Base-by-base conservation (phyloP, 1,284 basidiomycete genomes). In the Rhodotorula sp. region DNA sequence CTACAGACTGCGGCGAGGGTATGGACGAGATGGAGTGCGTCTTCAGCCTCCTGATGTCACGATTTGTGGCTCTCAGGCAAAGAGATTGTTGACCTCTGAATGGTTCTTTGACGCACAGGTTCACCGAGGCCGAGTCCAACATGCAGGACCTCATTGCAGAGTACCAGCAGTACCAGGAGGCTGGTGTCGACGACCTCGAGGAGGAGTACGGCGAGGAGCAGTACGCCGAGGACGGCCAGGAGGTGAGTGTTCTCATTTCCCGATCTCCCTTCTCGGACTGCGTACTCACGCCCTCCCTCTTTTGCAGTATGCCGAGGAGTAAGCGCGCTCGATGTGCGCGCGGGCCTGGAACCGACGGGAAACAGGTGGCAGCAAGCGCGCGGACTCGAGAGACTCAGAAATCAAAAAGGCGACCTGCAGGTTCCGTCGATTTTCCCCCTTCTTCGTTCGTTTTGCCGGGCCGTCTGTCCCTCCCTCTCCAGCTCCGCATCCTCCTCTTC, bases 1-100 rank as follows among this genome's bases (percentile, higher is more conserved):
- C 26, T 8, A 18, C 54, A 56, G 54, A 81, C 78, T 79, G 93
- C 59, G 92, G 94, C 81, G 93, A 96, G 86, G 94, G 95, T 83
- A 97, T 97, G 95, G 94, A 97, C 84, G 95, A 97, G 87, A 93
- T 97, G 90, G 93, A 80, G 74, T 65, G 56, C 46, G 63, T 58
- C 8, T 21, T 26, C 7, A 14, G 20, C n/a, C 76, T 49, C 21
- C 18, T 46, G 15, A 26, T n/a, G 12, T 23, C 23, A 26, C 65
- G 14, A 15, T 23, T 58, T 20, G 18, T 15, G 12, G 8, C 56
- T 12, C 18, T n/a, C 58, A 56, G 52, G 43, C 18, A 51, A n/a
- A 48, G 51, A 76, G 18, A 49, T 61, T 57, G 31, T 58, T 46
- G 26, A 29, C 31, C 12, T 10, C 20, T 23, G 26, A n/a, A 29